phyloP scores from a whole-genome alignment of 208 protist species.

The Leishmania amazonensis region DNA sequence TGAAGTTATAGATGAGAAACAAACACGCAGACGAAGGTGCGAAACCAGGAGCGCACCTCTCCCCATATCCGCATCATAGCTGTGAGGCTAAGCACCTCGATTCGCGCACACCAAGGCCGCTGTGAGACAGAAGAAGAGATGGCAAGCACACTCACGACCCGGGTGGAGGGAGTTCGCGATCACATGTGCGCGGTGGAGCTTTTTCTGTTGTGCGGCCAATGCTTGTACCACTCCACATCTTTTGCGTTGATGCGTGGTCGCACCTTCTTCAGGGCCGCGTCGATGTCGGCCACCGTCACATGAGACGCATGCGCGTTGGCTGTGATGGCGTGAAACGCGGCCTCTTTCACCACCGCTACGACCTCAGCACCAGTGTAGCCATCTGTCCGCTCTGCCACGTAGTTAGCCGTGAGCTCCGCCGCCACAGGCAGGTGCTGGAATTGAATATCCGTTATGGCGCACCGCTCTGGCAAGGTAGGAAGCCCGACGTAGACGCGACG shows the following conservation, averaged over 20 bases:
- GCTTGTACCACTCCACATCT: constrained; percentile 69
- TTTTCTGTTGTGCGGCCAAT: constrained; percentile 31
- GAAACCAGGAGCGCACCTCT: not conserved
- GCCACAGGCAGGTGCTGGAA: constrained; percentile 63
- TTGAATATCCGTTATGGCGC: constrained; percentile 88
- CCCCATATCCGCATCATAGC: not conserved
- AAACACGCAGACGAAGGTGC: not conserved
- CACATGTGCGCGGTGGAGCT: not conserved
- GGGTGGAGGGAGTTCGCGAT: not conserved
- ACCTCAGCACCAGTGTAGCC: constrained; percentile 95
- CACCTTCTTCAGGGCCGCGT: constrained; percentile 61
- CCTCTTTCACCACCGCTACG: constrained; percentile 91
- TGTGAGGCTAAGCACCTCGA: not conserved
- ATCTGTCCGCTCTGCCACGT: constrained; percentile 62
- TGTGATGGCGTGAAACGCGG: constrained; percentile 84
- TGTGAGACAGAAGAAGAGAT: not conserved
- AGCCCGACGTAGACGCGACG: constrained; percentile 93
- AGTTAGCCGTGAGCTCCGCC: constrained; percentile 48
- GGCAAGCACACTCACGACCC: not conserved
- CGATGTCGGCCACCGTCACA: constrained; percentile 56
- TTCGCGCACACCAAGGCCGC: not conserved
- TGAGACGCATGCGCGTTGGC: constrained; percentile 43
- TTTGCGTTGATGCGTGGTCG: constrained; percentile 45
- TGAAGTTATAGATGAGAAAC: not conserved
- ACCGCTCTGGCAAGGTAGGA: constrained; percentile 74